Base-by-base conservation (phyloP, 208 protist species). In the Crithidia brevicula region DNA sequence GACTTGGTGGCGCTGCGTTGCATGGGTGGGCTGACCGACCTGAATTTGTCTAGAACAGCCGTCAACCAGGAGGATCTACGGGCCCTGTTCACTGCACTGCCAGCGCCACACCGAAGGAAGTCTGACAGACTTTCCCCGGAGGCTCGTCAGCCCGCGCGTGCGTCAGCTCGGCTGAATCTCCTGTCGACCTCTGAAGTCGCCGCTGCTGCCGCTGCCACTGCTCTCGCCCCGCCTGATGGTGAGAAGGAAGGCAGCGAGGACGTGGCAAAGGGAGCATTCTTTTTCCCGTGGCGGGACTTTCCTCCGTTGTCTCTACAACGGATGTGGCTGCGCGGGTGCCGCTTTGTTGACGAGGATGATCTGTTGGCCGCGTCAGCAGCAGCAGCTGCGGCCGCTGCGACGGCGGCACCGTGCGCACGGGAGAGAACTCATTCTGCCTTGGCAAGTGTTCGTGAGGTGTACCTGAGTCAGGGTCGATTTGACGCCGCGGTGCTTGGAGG, bases 41-140 rank as follows among this genome's bases (percentile, higher is more conserved):
- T 89, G 20, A 80, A 89, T 52, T 54, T 89, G 20, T 84, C 79
- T 23, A 68, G 40, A 22, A 81, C 79, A 0, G 63, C 42, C 3
- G 51, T 83, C 15, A 53, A 40, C n/a, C 66, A 60, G 10, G 27
- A 40, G 4, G 72, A 63, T 16, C 15, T 69, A 13, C 36, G 43
- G 11, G 42, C 42, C 3, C 16, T 70, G 33, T 28, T 59, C 52
- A 49, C 33, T 53, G 31, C 45, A 30, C 52, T 52, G 4, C 0
- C 23, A 15, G n/a, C 13, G 30, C 15, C 18, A 7, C 16, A 47
- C 0, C 6, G 6, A 8, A 47, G 16, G 6, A 27, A 31, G 3
- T 15, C 22, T 38, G 52, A n/a, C n/a, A n/a, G n/a, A n/a, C n/a
- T n/a, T n/a, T n/a, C n/a, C n/a, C n/a, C 8, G 4, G 51, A 28